Base-by-base conservation (phyloP, 306 rosid genomes). In the Leucaena leucocephala region DNA sequence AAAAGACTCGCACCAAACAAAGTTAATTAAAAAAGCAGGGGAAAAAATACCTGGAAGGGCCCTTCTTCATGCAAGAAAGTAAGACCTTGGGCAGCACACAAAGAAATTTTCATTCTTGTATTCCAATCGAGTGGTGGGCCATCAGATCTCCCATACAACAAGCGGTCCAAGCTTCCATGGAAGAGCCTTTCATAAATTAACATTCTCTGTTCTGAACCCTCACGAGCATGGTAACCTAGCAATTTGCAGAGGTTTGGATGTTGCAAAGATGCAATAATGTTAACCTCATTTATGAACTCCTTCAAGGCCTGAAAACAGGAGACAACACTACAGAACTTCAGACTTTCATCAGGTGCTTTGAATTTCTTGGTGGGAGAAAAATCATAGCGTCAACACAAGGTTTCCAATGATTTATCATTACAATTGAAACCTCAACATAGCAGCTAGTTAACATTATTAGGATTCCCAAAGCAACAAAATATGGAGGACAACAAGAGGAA, bases 51-150 rank as follows among this genome's bases (percentile, higher is more conserved):
- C 99, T 96, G 99, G 86, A 96, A 96, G 80, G 99, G 99, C 62
- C 99, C 99, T 87, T 96, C 99, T 86, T 96, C 99, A 49, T 96
- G 99, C 92, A 96, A 87, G 88, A 96, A 96, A 50, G 97, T 90
- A 74, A 96, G 98, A 64, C 99, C 99, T 65, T 93, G 97, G 17
- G 99, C 98, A 75, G 99, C 96, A 69, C 93, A 90, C 65, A 91
- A 82, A 58, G 97, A 94, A 81, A 96, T 91, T 88, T 90, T 93
- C 88, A 91, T 93, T 87, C 99, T 90, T 59, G 98, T 91, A 71
- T 91, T 96, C 99, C 99, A 96, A 83, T 96, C 99, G 78, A 96
- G 86, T 12, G 93, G 89, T 10, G 99, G 98, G 13, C 97, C 97
- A 78, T 96, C 99, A 68, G 97, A 87, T 81, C 99, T 88, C 75